Conservation (phyloP, 768 basidiomycete species). For the Boletus eberwhitei region DNA sequence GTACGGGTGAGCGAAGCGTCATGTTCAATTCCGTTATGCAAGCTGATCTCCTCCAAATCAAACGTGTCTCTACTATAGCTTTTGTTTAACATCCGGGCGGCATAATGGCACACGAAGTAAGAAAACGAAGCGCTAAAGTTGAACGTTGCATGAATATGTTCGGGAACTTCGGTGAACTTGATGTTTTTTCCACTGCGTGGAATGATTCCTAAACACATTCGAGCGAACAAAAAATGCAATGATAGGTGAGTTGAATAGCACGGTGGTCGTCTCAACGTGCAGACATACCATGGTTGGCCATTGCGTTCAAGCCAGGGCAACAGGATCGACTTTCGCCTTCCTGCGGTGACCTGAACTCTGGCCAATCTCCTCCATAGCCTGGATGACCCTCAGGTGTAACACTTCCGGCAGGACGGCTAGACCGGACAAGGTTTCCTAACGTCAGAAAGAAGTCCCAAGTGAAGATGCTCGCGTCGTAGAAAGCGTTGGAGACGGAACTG, state of each 20-base stretch:
- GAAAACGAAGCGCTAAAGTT: conserved; percentile 71
- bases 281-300: conserved; percentile 73
- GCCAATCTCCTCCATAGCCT: conserved; percentile 63
- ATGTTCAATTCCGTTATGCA: conserved; percentile 9
- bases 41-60: conserved; percentile 45
- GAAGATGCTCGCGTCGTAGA: neutral
- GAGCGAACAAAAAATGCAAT: neutral
- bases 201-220: conserved; percentile 32
- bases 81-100: conserved; percentile 55
- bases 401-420: conserved; percentile 41
- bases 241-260: neutral
- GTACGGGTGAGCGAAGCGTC: conserved; percentile 28
- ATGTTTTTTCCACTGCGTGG: conserved; percentile 67
- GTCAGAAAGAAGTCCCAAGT: conserved; percentile 15
- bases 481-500: neutral
- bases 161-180: conserved; percentile 44
- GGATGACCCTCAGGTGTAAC: conserved; percentile 52
- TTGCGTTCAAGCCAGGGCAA: conserved; percentile 71
- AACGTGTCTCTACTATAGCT: conserved; percentile 55
- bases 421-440: conserved; percentile 11
- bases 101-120: conserved; percentile 54
- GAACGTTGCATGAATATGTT: conserved; percentile 49
- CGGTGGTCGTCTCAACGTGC: conserved; percentile 41
- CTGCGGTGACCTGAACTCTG: conserved; percentile 55
- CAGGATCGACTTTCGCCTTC: conserved; percentile 65